phyloP scores from a whole-genome alignment of 129 eudicot genomes.

The Chrysanthemum makinoi region DNA sequence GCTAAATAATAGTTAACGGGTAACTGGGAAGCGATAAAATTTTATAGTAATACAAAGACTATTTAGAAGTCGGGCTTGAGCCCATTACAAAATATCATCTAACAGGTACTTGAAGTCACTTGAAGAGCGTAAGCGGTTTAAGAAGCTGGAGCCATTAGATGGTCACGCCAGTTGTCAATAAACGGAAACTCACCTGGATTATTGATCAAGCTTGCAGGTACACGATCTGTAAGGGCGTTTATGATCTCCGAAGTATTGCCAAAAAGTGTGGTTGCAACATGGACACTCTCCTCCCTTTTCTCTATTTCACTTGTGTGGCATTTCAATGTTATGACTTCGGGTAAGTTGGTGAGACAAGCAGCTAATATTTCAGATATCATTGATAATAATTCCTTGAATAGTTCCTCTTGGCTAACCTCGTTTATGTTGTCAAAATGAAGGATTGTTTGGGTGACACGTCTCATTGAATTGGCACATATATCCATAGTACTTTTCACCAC shows the following conservation, averaged over 20 bases:
- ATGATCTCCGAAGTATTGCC: not conserved
- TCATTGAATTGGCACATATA: not conserved
- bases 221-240: not conserved
- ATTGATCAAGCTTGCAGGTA: not conserved
- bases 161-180: not conserved
- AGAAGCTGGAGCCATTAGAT: too few species aligned
- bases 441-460: not conserved
- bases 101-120: too few species aligned
- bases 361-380: not conserved
- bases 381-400: not conserved
- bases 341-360: not conserved
- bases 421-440: not conserved
- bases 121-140: too few species aligned
- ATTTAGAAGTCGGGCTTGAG: too few species aligned
- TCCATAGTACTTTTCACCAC: not conserved
- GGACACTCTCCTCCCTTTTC: not conserved
- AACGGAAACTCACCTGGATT: not conserved
- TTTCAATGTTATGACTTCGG: not conserved
- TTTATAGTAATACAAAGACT: too few species aligned
- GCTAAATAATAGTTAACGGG: too few species aligned
- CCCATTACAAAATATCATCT: not conserved
- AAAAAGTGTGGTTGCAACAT: not conserved
- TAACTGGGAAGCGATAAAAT: too few species aligned
- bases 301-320: not conserved
- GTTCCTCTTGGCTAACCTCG: not conserved